Base-by-base conservation (phyloP, 306 rosid genomes). In the Gynostemma pentaphyllum region DNA sequence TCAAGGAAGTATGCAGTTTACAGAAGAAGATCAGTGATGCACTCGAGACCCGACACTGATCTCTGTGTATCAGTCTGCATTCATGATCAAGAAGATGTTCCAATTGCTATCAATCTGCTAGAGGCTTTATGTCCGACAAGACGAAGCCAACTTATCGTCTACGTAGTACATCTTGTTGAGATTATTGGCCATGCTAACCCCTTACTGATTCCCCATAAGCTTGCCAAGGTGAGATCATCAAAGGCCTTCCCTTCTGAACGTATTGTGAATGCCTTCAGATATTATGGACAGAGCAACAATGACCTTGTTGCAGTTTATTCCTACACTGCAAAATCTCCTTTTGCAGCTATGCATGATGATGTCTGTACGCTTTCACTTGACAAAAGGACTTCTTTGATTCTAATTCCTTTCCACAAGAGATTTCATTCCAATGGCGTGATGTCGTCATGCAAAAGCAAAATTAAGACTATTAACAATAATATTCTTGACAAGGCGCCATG, bases 401-500 rank as follows among this genome's bases (percentile, higher is more conserved):
- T 75, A 13, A 23, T 60, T 7, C 80, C 83, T 15, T 69, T 51
- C 60, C 44, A 69, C 45, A 60, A 22, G 59, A 51, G 4, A 44
- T 40, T 62, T 39, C 62, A 27, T 22, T 62, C 73, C 7, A 30
- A 54, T 5, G 78, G 74, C 2, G 15, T 34, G 32, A 49, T 54
- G 37, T 36, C 52, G 3, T 46, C 57, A 0, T 24, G 15, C 16
- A 51, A 57, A 30, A 26, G 22, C 24, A 50, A 68, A 7, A 9
- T 56, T 14, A 50, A 19, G 39, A 47, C 62, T 22, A 16, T 79
- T 24, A 75, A 72, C 64, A 15, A 53, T 21, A 62, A 61, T 51
- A 69, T 75, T 8, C 68, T 75, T 1, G 19, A 69, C 1, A 47
- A 53, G 41, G 80, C 78, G 37, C 78, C 81, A 19, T 79, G 78